Base-by-base conservation (phyloP, 208 protist species). In the Trypanosoma mega region DNA sequence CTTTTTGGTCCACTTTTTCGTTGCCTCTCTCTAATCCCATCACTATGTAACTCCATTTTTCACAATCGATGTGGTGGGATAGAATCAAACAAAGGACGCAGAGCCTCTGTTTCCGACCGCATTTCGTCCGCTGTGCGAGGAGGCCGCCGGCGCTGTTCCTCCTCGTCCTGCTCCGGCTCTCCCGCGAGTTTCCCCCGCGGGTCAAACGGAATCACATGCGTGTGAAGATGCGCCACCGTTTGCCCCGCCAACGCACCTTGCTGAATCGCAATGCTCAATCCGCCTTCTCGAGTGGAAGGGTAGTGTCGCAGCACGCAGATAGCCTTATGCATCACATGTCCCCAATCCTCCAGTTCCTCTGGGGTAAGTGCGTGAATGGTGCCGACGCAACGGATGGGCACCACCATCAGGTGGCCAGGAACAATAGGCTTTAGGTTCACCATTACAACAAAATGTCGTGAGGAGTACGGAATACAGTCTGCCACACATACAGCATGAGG, bases 401-500 rank as follows among this genome's bases (percentile, higher is more conserved):
- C 82, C 9, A 94, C 75, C 74, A 94, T 85, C 44, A 94, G 60
- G 30, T 94, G 88, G 20, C 79, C 45, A 16, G 80, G 82, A 16
- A 85, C 82, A 53, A 94, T 85, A 8, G 88, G 88, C 68, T 82
- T 90, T 43, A 90, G 66, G 52, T 92, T 94, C 26, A 92, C 85
- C 53, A 94, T 46, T 11, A 94, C 84, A 36, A 73, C 78, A 59
- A 92, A 92, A 72, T 87, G 59, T 11, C 26, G 6, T 20, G 80
- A 82, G 53, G 72, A 69, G 49, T 78, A 90, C 11, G 82, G 76
- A 20, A 94, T 76, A 50, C 67, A 72, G 18, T 68, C 74, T 1
- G 37, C 62, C 4, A 78, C 75, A 6, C 56, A 24, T n/a, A 85
- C 59, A 12, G 44, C 26, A 67, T 78, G 70, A 2, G 88, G 88